A percentile compares a stretch with the other conserved stretches of the same genome.
Conservation (phyloP, 495 filamentous ascomycete genomes). For the Aspergillus egyptiacus region DNA sequence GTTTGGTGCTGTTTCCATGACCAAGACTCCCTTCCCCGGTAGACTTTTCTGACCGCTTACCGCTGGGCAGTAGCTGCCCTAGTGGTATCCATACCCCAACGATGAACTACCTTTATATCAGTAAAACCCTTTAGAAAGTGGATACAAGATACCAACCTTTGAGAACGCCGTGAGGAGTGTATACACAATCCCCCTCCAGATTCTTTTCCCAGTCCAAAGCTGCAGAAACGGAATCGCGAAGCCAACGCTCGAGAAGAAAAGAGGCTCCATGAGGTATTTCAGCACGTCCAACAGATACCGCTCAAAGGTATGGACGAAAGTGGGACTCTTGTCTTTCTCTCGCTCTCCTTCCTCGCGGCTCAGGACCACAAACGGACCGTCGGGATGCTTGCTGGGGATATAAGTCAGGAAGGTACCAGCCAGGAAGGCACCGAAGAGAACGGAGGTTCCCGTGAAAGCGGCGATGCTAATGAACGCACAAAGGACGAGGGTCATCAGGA, state of each 20-base stretch:
- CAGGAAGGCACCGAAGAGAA: conserved; percentile 61
- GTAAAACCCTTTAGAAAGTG: neutral
- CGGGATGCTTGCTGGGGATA: conserved; percentile 28
- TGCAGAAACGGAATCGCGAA: conserved; percentile 67
- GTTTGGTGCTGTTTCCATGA: neutral
- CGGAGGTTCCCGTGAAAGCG: conserved; percentile 56
- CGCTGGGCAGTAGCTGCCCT: neutral
- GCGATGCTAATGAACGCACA: conserved; percentile 48
- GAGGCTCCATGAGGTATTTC: conserved; percentile 54
- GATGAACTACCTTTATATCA: conserved; percentile 16
- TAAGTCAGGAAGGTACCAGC: conserved; percentile 56
- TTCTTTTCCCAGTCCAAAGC: conserved; percentile 54
- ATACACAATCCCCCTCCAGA: conserved; percentile 68
- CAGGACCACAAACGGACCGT: conserved; percentile 30
- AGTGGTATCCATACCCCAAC: conserved; percentile 30
- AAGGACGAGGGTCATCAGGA: conserved; percentile 37
- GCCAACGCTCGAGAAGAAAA: conserved; percentile 69
- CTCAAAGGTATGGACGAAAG: conserved; percentile 33
- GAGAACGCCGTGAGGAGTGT: conserved; percentile 58
- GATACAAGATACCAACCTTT: conserved; percentile 38
- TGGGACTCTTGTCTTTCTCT: conserved; percentile 35
- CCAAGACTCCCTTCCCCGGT: neutral
- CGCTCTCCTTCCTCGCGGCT: conserved; percentile 34
- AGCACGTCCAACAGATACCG: conserved; percentile 32
- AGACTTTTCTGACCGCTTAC: neutral